Base-by-base conservation (phyloP, 768 basidiomycete genomes). In the Suillus discolor region DNA sequence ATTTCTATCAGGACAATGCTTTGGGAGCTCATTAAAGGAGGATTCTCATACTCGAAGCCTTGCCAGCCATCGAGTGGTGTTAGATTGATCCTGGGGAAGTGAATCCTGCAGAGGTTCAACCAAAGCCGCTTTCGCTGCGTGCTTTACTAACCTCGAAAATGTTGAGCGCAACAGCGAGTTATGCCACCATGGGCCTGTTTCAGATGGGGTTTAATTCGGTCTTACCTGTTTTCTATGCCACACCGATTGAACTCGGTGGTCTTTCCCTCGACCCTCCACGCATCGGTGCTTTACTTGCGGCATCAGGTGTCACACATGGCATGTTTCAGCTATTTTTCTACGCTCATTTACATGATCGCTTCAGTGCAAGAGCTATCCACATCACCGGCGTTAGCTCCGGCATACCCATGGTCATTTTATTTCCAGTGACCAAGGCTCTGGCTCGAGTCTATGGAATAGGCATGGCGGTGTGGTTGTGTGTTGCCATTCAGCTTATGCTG, bases 311-410 rank as follows among this genome's bases (percentile, higher is more conserved):
- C 20, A 60, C 62, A 0, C 66, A 70, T 11, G 80, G 89, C 2
- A 5, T 84, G 15, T 78, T 89, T 68, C 88, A 91, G 73, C 78
- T 86, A 18, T 77, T 87, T 61, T 85, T 85, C 77, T 93, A 92
- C 69, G 82, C 88, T 25, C 75, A 71, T 41, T 76, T 89, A 25
- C 80, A 88, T 62, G 81, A 85, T 47, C 76, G 77, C 8, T 84
- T 82, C 62, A 91, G 92, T 4, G 82, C 88, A 20, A 74, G 75
- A 66, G 68, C 34, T 15, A 36, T 82, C 9, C 72, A 79, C 31
- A 68, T 71, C 31, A 55, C 72, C 15, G 72, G 76, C 45, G 68
- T 77, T 57, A 16, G 59, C 8, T 69, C 68, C 39, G 80, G 77
- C 63, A 49, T 77, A 38, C 70, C 75, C 23, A 63, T 77, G 11